Evolutionary conservation across 116 monocot genomes (phyloP).

Genomic region (Zostera marina): DNA sequence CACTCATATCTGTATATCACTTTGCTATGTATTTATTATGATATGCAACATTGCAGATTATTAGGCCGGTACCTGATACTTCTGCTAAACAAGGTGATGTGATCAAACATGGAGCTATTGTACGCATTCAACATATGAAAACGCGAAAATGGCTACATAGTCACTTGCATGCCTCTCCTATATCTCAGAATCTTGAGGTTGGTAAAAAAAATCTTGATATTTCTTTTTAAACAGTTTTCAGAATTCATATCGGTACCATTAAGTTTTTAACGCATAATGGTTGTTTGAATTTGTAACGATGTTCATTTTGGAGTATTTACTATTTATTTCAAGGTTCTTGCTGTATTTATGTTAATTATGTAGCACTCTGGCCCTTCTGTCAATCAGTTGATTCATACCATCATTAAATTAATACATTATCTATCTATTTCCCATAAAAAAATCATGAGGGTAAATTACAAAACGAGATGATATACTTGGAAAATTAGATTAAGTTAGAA

Average conservation of each 20-base stretch:
- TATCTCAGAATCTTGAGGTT: conserved; percentile 91
- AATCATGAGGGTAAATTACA: too few species aligned
- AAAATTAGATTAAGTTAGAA: too few species aligned
- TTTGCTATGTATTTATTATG: not conserved
- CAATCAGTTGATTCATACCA: too few species aligned
- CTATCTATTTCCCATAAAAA: too few species aligned
- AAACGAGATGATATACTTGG: too few species aligned
- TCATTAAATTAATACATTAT: too few species aligned
- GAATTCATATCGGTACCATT: not conserved
- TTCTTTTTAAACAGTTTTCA: not conserved
- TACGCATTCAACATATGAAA: conserved; percentile 83
- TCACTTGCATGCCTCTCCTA: conserved; percentile 93
- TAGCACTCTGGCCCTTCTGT: too few species aligned
- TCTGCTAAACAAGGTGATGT: conserved; percentile 86
- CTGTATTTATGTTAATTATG: too few species aligned
- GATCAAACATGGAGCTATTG: conserved; percentile 51
- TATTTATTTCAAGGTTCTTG: too few species aligned
- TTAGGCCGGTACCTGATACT: conserved; percentile 52
- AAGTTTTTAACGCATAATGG: not conserved
- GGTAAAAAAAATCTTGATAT: not conserved
- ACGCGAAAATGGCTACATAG: conserved; percentile 93
- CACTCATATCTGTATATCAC: not conserved
- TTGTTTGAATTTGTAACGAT: too few species aligned
- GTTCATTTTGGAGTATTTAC: not conserved
- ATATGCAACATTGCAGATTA: conserved; percentile 39